phyloP scores from a whole-genome alignment of 208 protist species.

The Trypanosoma congolense region DNA sequence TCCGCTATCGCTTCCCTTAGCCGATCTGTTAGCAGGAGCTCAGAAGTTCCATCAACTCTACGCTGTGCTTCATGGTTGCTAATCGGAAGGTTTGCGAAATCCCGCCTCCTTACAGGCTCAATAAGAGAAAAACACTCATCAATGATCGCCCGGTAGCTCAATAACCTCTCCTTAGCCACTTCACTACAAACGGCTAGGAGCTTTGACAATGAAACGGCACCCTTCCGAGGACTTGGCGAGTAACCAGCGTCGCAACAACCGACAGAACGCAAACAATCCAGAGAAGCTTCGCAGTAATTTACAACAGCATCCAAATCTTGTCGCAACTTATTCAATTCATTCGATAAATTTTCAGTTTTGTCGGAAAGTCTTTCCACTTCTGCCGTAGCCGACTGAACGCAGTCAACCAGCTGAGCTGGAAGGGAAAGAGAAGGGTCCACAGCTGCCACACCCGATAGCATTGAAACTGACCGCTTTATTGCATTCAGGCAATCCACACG shows the following conservation, averaged over 20 bases:
- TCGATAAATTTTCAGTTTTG: background rate
- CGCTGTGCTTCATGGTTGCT: background rate
- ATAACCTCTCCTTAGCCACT: background rate
- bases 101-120: background rate
- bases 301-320: background rate
- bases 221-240: background rate
- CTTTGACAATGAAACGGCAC: constrained; percentile 5
- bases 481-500: constrained; percentile 17
- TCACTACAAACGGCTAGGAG: background rate
- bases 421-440: background rate
- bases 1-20: constrained; percentile 14
- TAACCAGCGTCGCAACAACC: background rate
- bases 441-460: constrained; percentile 2
- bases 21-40: constrained; percentile 6
- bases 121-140: constrained; percentile 11
- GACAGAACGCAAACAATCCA: background rate
- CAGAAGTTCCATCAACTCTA: background rate
- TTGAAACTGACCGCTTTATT: constrained; percentile 13
- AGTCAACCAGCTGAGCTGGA: constrained; percentile 2
- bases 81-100: background rate
- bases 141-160: background rate
- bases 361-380: background rate
- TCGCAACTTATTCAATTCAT: background rate
- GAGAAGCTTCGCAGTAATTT: background rate
- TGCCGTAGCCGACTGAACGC: background rate